A percentile compares a stretch with the other conserved stretches of the same genome.
phyloP scores from a whole-genome alignment of 345 rosid species.

The Citrus hindsii region DNA sequence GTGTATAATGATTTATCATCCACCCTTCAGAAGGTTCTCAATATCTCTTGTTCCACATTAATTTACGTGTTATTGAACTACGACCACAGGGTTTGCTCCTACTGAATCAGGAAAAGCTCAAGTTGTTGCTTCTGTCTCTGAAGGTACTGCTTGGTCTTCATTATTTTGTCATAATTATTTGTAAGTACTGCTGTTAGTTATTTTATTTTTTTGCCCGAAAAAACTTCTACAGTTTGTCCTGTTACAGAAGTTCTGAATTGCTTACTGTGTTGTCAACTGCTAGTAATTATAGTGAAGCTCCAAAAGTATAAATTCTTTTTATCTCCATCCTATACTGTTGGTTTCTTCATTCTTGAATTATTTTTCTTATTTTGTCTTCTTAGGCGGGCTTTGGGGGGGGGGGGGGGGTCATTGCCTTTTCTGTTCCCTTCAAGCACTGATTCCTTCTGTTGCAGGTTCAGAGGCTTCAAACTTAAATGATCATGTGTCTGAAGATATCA shows the following conservation, averaged over 20 bases:
- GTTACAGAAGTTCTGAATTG: background rate
- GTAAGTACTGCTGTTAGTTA: background rate
- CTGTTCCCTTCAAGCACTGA: background rate
- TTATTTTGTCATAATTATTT: background rate
- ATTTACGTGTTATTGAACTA: background rate
- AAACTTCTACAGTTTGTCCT: background rate
- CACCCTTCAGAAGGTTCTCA: background rate
- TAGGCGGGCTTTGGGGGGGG: background rate
- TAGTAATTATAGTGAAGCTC: background rate
- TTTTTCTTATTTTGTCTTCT: background rate
- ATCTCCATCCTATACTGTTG: background rate
- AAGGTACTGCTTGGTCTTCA: constrained; percentile 38
- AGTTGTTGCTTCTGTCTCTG: constrained; percentile 34
- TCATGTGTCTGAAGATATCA: constrained; percentile 5
- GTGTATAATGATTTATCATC: constrained; percentile 6
- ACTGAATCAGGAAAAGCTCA: constrained; percentile 48
- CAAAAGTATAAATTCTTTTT: background rate
- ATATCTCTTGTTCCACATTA: background rate
- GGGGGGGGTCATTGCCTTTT: background rate
- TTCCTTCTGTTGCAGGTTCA: constrained; percentile 2
- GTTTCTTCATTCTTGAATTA: background rate
- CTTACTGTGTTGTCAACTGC: background rate
- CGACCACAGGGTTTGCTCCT: constrained; percentile 63
- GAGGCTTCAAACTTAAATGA: constrained; percentile 3
- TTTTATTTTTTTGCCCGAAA: background rate